Evolutionary conservation across 805 yeast genomes (phyloP), one percentile per base, ranked within the genome.

Genomic region (Metschnikowia chrysomelidarum): DNA sequence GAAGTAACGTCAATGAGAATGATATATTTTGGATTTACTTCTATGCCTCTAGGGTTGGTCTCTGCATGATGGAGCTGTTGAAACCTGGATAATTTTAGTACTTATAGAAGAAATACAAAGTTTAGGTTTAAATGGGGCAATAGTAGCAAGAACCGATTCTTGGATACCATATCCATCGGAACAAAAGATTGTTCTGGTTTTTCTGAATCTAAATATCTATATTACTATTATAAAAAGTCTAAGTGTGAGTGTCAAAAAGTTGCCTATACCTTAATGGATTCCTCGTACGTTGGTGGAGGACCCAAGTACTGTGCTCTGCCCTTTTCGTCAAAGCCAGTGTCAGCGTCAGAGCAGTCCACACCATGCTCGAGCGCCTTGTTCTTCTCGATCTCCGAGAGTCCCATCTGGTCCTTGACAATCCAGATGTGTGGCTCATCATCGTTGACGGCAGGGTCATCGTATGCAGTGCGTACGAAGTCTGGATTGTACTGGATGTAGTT

Each of bases 201-300:
- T n/a, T n/a, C n/a, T n/a, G n/a, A n/a, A n/a, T n/a, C n/a, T n/a
- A n/a, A n/a, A n/a, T n/a, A n/a, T n/a, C n/a, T n/a, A n/a, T n/a
- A n/a, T n/a, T n/a, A n/a, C n/a, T n/a, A n/a, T n/a, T n/a, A n/a
- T n/a, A n/a, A n/a, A n/a, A n/a, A n/a, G n/a, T n/a, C n/a, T n/a
- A n/a, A n/a, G n/a, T n/a, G n/a, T n/a, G n/a, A n/a, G n/a, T n/a
- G n/a, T 12, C 16, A 6, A 6, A 25, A 15, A 19, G 15, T 3
- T 7, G 7, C 16, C 36, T 54, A 69, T 22, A 60, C 53, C 41
- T 59, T 67, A 40, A 71, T 52, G 23, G 69, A 67, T 47, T 67
- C 73, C 49, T 76, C 81, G 54, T 76, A 83, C 31, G 75, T 75
- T 4, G 93, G 93, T 32, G 93, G 93, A 34, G 78, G 75, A 24